Evolutionary conservation across 495 filamentous ascomycete species (phyloP), one percentile per base, ranked within the genome.

Genomic region (Talaromyces adpressus): DNA sequence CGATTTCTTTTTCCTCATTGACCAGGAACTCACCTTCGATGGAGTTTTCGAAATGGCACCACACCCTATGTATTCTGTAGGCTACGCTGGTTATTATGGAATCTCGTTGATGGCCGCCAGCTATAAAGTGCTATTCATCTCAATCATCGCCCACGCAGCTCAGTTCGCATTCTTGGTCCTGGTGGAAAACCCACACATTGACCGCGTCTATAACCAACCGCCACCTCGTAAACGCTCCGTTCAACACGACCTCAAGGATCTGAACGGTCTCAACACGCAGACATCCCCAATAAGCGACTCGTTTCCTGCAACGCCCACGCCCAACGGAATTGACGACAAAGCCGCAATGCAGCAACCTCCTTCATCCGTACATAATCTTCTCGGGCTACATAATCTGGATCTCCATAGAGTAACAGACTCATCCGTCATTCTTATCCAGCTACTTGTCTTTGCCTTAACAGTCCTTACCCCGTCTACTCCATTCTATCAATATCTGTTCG

Each of bases 31-130:
- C 70, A 97, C 94, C 34, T 98, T 98, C 67, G 95, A 98, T 71
- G 95, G 95, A 56, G 93, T 98, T 61, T 98, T 97, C 72, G 94
- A 98, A 76, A 96, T 98, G 90, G 94, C 95, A 53, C 94, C 94
- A 25, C 94, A 98, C 73, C 94, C 94, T 47, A 98, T 98, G 94
- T 98, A 98, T 79, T 96, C 93, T 52, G 92, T 98, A 68, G 94
- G 94, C 32, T 98, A 98, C 75, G 91, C 92, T 25, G 94, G 94
- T 29, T 98, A 96, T 75, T 98, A 98, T 71, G 95, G 94, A 64
- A 97, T 98, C 70, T 97, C 93, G n/a, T 86, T 97, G 72, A 93
- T 98, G 85, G 92, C 93, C 27, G 94, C 95, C 57, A 98, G 95
- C 77, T 98, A 98, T 79, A 90, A 91, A 65, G 94, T 98, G 61